A percentile compares a stretch with the other conserved stretches of the same genome.
phyloP scores from a whole-genome alignment of 2,329 filamentous ascomycete species.

The Neonectria coccinea region DNA sequence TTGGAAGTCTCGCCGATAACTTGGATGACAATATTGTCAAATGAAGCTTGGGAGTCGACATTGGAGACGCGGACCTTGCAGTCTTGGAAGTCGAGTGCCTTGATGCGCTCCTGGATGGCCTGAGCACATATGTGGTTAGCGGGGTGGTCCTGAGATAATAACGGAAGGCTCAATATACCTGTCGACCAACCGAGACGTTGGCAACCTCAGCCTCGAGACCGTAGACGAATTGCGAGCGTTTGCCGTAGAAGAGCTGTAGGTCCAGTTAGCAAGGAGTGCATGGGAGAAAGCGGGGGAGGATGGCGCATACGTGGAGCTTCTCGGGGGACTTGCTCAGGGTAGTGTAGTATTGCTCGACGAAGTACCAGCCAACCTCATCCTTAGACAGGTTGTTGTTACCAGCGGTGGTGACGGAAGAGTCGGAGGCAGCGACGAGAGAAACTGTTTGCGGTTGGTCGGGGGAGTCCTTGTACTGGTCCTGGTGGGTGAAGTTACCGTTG shows the following conservation, averaged over 20 bases:
- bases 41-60: constrained; percentile 94
- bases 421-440: constrained; percentile 49
- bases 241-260: constrained; percentile 88
- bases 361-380: constrained; percentile 99
- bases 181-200: constrained; percentile 86
- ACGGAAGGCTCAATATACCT: constrained; percentile 62
- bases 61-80: constrained; percentile 99
- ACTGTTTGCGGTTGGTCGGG: constrained; percentile 54
- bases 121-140: constrained; percentile 53
- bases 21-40: constrained; percentile 94
- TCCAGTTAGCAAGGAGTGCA: constrained; percentile 26
- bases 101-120: constrained; percentile 95
- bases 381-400: constrained; percentile 71
- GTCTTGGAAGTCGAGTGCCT: constrained; percentile 92
- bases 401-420: constrained; percentile 48
- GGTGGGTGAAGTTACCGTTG: constrained; percentile 65
- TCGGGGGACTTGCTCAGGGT: constrained; percentile 94
- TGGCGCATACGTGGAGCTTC: constrained; percentile 79
- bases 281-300: not conserved
- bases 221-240: constrained; percentile 93
- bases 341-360: constrained; percentile 99
- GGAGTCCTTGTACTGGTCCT: constrained; percentile 56
- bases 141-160: not conserved
- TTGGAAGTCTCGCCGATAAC: constrained; percentile 98
- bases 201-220: constrained; percentile 91